Evolutionary conservation across 1,139 yeast genomes (phyloP).

Genomic region (Suhomyces panamericanus): DNA sequence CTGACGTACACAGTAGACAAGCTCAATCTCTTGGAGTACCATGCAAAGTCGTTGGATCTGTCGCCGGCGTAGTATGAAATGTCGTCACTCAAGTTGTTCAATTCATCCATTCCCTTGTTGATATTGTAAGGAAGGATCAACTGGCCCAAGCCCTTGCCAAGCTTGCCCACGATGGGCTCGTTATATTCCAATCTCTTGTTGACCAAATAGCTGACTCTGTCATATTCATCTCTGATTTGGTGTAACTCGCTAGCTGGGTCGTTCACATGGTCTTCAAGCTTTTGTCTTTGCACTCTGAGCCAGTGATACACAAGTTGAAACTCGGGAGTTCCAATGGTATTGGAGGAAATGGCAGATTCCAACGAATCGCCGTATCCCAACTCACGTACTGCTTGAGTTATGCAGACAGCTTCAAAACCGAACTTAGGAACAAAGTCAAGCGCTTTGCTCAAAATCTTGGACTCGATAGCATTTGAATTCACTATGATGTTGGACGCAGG

Average conservation of each 20-base stretch:
- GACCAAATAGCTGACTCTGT: slow-evolving; percentile 56
- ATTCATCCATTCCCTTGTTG: slow-evolving; percentile 55
- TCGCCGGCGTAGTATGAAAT: slow-evolving; percentile 81
- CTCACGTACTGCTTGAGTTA: slow-evolving; percentile 61
- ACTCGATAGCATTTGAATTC: slow-evolving; percentile 31
- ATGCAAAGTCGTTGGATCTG: slow-evolving; percentile 77
- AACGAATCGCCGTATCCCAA: slow-evolving; percentile 68
- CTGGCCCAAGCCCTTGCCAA: slow-evolving; percentile 51
- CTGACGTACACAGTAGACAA: slow-evolving; percentile 70
- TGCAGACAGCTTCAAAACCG: slow-evolving; percentile 68
- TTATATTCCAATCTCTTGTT: slow-evolving; percentile 65
- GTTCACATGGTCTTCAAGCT: slow-evolving; percentile 32
- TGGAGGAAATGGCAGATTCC: slow-evolving; percentile 50
- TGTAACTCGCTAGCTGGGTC: slow-evolving; percentile 30
- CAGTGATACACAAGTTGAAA: slow-evolving; percentile 49
- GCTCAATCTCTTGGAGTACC: slow-evolving; percentile 87
- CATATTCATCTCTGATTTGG: slow-evolving; percentile 49
- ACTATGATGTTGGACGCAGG: slow-evolving; percentile 35
- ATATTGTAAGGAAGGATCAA: slow-evolving; percentile 58
- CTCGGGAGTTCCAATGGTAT: slow-evolving; percentile 36
- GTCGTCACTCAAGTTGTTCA: slow-evolving; percentile 79
- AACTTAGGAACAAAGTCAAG: slow-evolving; percentile 58
- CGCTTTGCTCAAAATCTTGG: slow-evolving; percentile 37
- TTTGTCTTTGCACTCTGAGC: slow-evolving; percentile 40
- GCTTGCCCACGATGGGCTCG: slow-evolving; percentile 47